Percentiles rank a stretch among this genome's conserved stretches.
These are phyloP conservation scores for Talaromyces sp. DNA, from an alignment of 2,329 filamentous ascomycete genomes.

Conservation along the genomic window DNA sequence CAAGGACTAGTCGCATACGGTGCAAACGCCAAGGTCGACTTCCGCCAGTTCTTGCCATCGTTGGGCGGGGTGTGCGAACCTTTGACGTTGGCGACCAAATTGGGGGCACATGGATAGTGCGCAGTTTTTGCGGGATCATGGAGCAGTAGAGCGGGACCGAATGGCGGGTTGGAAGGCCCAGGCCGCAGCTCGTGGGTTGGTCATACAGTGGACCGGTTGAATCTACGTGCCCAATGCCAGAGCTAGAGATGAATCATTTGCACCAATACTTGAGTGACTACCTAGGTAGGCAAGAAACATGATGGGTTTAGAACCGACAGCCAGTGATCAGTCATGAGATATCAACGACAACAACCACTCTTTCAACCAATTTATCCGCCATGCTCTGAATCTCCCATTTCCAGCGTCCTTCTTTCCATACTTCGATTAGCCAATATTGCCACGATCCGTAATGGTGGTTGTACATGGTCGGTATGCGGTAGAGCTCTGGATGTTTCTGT, in stretches of 20 bases:
- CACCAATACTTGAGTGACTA: not conserved
- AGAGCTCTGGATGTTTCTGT: slow-evolving; percentile 8
- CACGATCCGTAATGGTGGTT: slow-evolving; percentile 20
- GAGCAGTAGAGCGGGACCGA: not conserved
- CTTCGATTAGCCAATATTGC: slow-evolving; percentile 36
- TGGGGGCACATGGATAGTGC: not conserved
- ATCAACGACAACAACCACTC: slow-evolving; percentile 33
- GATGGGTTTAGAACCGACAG: not conserved
- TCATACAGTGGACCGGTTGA: not conserved
- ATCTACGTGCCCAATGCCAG: not conserved
- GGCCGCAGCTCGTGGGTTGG: not conserved
- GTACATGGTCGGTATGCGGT: slow-evolving; percentile 4
- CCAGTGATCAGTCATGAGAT: slow-evolving; percentile 1
- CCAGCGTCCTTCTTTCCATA: slow-evolving; percentile 41
- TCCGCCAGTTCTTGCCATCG: too few species aligned
- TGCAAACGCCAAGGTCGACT: not conserved
- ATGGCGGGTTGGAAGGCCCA: not conserved
- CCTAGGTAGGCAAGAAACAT: not conserved
- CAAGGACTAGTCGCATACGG: not conserved
- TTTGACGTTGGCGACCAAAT: not conserved
- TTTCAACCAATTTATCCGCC: slow-evolving; percentile 41
- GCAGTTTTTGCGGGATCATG: not conserved
- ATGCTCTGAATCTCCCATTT: slow-evolving; percentile 40
- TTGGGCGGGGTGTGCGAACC: too few species aligned
- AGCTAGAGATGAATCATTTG: not conserved